These are phyloP conservation scores for Pseudogymnoascus sp. DNA, from an alignment of 2,329 filamentous ascomycete species.

Conservation along the genomic window DNA sequence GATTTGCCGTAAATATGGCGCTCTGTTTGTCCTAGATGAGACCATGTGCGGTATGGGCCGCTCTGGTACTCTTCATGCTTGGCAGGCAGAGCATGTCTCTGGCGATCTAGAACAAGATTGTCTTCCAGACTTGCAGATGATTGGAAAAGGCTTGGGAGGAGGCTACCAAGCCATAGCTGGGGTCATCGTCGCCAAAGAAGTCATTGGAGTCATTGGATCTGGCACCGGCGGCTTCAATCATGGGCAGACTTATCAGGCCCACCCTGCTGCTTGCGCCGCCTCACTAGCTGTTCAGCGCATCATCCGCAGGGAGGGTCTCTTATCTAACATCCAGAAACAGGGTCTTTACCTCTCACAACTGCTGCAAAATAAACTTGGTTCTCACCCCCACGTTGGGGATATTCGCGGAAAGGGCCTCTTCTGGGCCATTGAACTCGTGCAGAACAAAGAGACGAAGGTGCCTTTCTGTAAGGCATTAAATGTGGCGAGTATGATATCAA, in stretches of 20 bases:
- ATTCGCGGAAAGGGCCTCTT: constrained; percentile 54
- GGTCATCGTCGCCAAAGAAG: constrained; percentile 45
- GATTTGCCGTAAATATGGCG: constrained; percentile 63
- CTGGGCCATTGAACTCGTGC: constrained; percentile 48
- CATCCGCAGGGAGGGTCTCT: constrained; percentile 47
- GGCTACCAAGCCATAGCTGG: constrained; percentile 57
- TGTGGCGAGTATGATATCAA: constrained; percentile 43
- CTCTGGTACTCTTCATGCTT: constrained; percentile 46
- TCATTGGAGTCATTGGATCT: constrained; percentile 36
- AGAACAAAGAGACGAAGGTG: constrained; percentile 41
- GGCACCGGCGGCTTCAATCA: constrained; percentile 21
- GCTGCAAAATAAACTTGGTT: constrained; percentile 36
- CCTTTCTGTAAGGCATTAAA: constrained; percentile 37
- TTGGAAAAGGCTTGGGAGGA: constrained; percentile 59
- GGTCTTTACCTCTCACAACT: constrained; percentile 41
- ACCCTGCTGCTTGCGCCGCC: constrained; percentile 51
- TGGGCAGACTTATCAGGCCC: constrained; percentile 54
- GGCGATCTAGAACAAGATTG: background rate
- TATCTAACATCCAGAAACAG: constrained; percentile 49
- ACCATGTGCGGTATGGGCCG: constrained; percentile 54
- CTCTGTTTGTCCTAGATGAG: constrained; percentile 72
- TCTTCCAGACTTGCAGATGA: constrained; percentile 55
- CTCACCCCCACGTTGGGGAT: constrained; percentile 47
- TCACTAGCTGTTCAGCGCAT: constrained; percentile 56
- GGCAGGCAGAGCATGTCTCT: constrained; percentile 42